Conservation (phyloP, 345 rosid species). For the Hevea brasiliensis region DNA sequence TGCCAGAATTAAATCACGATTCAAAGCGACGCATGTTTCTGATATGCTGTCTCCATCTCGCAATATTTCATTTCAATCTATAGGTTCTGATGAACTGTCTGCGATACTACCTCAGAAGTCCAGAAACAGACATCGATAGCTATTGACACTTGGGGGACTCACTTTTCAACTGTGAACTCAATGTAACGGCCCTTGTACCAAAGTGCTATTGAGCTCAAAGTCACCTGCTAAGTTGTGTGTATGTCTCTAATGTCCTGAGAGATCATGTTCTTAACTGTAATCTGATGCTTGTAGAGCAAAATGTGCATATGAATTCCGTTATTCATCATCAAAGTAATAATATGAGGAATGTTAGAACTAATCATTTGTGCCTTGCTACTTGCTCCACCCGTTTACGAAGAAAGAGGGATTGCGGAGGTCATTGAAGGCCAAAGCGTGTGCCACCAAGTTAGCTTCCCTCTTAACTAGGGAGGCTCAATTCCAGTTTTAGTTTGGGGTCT, state of each 20-base stretch:
- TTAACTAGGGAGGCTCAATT: too few relatives aligned
- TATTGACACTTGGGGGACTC: slow-evolving; percentile 36
- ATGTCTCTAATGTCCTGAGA: not conserved
- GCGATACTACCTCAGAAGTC: slow-evolving; percentile 90
- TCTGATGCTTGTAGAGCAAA: slow-evolving; percentile 4
- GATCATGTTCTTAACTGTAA: not conserved
- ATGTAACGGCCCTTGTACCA: slow-evolving; percentile 16
- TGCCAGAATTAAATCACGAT: too few relatives aligned
- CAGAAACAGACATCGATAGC: slow-evolving; percentile 85
- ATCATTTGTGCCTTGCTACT: not conserved
- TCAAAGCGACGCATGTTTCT: not conserved
- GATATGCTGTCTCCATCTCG: not conserved
- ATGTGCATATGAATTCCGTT: not conserved
- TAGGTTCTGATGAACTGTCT: slow-evolving; percentile 80
- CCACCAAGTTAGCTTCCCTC: too few relatives aligned
- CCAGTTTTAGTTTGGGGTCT: too few relatives aligned
- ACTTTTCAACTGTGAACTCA: slow-evolving; percentile 22
- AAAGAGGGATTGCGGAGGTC: too few relatives aligned
- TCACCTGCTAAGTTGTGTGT: slow-evolving; percentile 10
- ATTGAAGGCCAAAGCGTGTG: too few relatives aligned
- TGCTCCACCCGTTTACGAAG: not conserved
- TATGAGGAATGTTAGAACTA: not conserved
- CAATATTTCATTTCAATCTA: slow-evolving; percentile 11
- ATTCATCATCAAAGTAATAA: not conserved
- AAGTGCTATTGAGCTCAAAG: slow-evolving; percentile 8